Evolutionary conservation across 2,329 filamentous ascomycete genomes (phyloP).

Genomic region (Fusarium xyrophilum): DNA sequence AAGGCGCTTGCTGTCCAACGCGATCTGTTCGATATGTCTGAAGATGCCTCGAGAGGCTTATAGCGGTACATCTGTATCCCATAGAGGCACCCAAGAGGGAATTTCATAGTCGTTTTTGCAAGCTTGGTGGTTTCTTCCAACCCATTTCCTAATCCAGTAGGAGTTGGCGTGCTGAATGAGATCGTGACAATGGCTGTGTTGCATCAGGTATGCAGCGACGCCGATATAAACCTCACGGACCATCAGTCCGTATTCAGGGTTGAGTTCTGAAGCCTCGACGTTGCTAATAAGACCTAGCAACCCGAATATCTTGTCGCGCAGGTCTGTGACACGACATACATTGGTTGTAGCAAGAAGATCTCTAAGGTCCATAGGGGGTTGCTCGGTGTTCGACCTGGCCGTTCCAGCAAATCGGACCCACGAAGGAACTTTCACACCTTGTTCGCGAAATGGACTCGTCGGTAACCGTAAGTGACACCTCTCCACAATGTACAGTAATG

Average conservation of each 20-base stretch:
- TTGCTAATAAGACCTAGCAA: background rate
- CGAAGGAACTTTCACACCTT: background rate
- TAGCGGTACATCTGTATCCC: background rate
- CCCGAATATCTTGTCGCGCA: background rate
- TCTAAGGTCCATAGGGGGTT: rapidly evolving
- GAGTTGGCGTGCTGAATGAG: background rate
- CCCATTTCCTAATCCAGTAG: rapidly evolving
- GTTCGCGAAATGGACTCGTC: background rate
- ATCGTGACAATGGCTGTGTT: background rate
- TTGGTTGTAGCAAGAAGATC: background rate
- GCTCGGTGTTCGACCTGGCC: rapidly evolving
- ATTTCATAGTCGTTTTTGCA: rapidly evolving
- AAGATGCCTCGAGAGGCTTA: rapidly evolving
- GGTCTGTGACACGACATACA: background rate
- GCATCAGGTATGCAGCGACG: rapidly evolving
- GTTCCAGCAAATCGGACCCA: background rate
- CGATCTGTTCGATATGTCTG: rapidly evolving
- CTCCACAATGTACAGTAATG: rapidly evolving
- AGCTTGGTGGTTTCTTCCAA: rapidly evolving
- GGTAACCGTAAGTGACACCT: rapidly evolving
- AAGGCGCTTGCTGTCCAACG: rapidly evolving
- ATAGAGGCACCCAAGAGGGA: background rate
- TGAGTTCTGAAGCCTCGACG: rapidly evolving
- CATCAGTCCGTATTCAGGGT: background rate
- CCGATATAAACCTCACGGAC: background rate